Conservation (phyloP, 2,329 filamentous ascomycete genomes). For the Xylariaceae sp. region DNA sequence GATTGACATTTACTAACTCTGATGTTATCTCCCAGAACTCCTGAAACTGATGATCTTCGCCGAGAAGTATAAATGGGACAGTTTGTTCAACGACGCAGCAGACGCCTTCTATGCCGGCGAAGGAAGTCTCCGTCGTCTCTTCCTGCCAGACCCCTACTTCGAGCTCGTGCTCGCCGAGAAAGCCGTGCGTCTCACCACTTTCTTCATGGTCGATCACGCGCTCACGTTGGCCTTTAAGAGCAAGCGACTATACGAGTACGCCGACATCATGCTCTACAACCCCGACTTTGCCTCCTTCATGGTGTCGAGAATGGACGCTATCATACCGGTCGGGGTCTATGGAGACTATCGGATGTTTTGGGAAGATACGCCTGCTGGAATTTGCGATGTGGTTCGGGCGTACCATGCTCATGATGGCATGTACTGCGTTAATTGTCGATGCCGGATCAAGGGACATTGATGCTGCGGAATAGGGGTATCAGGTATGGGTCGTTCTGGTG, state of each 20-base stretch:
- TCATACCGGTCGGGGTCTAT: background rate
- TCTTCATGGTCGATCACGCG: background rate
- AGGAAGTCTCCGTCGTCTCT: background rate
- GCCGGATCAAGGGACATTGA: no score
- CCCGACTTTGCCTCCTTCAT: background rate
- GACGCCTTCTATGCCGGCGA: slow-evolving; percentile 2
- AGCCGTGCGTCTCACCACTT: background rate
- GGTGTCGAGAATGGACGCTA: background rate
- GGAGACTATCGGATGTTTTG: background rate
- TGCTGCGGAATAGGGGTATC: no score
- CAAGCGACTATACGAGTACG: background rate
- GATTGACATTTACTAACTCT: background rate
- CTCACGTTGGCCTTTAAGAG: background rate
- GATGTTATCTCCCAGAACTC: background rate
- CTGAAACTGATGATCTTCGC: background rate
- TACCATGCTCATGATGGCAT: no score
- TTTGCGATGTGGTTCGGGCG: no score
- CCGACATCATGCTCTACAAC: background rate
- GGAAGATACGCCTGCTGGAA: no score
- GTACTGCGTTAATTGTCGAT: no score
- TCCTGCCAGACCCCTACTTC: background rate
- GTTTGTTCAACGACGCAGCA: slow-evolving; percentile 1
- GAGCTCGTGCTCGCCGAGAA: background rate
- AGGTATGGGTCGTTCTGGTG: no score
- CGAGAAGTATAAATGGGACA: background rate